These are phyloP conservation scores for Trametes sp. DNA, from an alignment of 1,284 basidiomycete species.

Conservation along the genomic window DNA sequence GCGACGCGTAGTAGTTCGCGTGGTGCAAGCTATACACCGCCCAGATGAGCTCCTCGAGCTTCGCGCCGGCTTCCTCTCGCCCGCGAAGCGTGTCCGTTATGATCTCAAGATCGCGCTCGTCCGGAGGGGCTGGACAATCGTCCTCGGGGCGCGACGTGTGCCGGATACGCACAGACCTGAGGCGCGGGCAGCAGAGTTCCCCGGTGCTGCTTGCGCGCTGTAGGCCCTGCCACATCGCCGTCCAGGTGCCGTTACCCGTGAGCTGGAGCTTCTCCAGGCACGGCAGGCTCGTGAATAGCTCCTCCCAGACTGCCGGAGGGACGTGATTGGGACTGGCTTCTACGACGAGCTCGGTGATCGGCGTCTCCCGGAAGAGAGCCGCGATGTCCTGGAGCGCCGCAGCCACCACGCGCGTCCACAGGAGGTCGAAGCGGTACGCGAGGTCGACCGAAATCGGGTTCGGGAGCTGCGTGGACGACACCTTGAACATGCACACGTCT, in stretches of 20 bases:
- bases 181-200: neutral
- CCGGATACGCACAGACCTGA: neutral
- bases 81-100: neutral
- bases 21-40: neutral
- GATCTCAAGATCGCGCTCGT: neutral
- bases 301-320: neutral
- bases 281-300: neutral
- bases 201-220: neutral
- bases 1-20: neutral
- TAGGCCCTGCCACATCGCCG: slow-evolving; percentile 10
- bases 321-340: neutral
- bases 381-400: neutral
- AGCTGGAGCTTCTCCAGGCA: neutral
- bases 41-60: neutral
- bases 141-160: neutral
- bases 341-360: neutral
- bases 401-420: neutral
- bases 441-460: neutral
- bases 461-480: neutral
- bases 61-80: neutral
- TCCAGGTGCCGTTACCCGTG: slow-evolving; percentile 7
- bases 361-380: neutral
- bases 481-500: neutral
- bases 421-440: neutral
- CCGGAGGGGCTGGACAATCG: neutral